Evolutionary conservation across 495 filamentous ascomycete genomes (phyloP), one percentile per base, ranked within the genome.

Genomic region (Hypoxylon fragiforme): DNA sequence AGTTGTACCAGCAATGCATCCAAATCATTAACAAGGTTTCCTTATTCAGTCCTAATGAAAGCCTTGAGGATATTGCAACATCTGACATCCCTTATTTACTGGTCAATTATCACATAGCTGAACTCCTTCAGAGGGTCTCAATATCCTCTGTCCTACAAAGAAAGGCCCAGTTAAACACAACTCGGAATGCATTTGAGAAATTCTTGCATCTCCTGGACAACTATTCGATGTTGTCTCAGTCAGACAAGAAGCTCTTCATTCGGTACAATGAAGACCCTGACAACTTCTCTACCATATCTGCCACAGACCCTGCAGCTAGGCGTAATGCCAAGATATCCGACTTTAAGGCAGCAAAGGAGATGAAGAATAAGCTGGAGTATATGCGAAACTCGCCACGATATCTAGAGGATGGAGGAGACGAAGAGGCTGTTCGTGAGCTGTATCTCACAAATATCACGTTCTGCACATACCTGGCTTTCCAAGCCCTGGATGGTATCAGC

Each of bases 31-130:
- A 81, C 51, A 75, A 82, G 35, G 72, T 92, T 43, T 86, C 89
- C 0, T 69, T 97, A 9, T 97, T 97, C 78, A 94, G 90, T 63
- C 79, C 85, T 6, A 97, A 98, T 69, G 94, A 98, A 67, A 79
- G 81, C 1, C 70, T 96, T 24, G 95, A 97, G 47, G 94, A 98
- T 75, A 74, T 97, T 21, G 77, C 88, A 8, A 92, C 91, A 8
- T 79, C 77, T n/a, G 85, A 94, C 70, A 69, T 98, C 35, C 88
- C 86, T 80, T 96, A 81, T 55, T 63, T 79, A 18, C 59, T 77
- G 32, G 64, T 67, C 37, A 57, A 63, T 54, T 65, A 49, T 55
- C 67, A 62, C 62, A 49, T 69, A 45, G 63, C 63, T 30, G 65
- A 71, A 53, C 57, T 74, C 36, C 44, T 65, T 32, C 64, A 69